A percentile compares a stretch with the other conserved stretches of the same genome.
Evolutionary conservation across 2,329 filamentous ascomycete genomes (phyloP).

Genomic region (Leptographium galeiforme): DNA sequence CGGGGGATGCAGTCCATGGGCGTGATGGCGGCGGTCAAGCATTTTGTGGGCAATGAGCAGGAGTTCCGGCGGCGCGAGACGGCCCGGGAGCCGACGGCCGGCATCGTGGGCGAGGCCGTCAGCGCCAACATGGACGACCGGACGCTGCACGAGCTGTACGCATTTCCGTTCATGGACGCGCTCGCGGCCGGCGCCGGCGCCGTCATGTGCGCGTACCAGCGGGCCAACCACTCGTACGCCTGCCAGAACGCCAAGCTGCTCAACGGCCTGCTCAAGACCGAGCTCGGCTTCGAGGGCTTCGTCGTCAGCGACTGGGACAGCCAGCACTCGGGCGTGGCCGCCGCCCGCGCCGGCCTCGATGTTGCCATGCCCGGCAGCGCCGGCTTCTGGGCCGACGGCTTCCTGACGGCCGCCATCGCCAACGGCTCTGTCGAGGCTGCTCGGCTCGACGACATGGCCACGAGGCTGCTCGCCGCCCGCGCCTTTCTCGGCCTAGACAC

Average conservation of each 20-base stretch:
- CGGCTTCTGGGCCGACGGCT: constrained; percentile 42
- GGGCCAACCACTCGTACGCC: constrained; percentile 58
- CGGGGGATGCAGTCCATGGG: constrained; percentile 28
- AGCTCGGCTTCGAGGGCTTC: constrained; percentile 54
- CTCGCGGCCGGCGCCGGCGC: constrained; percentile 41
- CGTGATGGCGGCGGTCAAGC: constrained; percentile 64
- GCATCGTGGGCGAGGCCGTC: constrained; percentile 32
- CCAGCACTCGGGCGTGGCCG: constrained; percentile 44
- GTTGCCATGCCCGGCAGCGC: constrained; percentile 51
- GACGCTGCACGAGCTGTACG: constrained; percentile 51
- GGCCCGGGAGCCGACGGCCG: constrained; percentile 23
- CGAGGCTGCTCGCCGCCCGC: constrained; percentile 41
- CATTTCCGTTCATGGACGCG: constrained; percentile 53
- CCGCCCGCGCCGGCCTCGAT: constrained; percentile 47
- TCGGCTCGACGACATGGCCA: constrained; percentile 67
- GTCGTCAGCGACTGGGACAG: constrained; percentile 58
- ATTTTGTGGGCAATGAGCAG: constrained; percentile 48
- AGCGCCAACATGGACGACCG: constrained; percentile 53
- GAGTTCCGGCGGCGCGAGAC: constrained; percentile 33
- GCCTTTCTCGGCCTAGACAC: constrained; percentile 18
- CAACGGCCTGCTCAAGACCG: constrained; percentile 53
- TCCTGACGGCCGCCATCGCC: constrained; percentile 59
- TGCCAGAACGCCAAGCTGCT: constrained; percentile 59
- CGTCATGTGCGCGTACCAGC: constrained; percentile 59
- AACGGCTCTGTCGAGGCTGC: constrained; percentile 62